These are phyloP conservation scores for Halteria grandinella DNA, from an alignment of 73 alveolate species.

Conservation along the genomic window DNA sequence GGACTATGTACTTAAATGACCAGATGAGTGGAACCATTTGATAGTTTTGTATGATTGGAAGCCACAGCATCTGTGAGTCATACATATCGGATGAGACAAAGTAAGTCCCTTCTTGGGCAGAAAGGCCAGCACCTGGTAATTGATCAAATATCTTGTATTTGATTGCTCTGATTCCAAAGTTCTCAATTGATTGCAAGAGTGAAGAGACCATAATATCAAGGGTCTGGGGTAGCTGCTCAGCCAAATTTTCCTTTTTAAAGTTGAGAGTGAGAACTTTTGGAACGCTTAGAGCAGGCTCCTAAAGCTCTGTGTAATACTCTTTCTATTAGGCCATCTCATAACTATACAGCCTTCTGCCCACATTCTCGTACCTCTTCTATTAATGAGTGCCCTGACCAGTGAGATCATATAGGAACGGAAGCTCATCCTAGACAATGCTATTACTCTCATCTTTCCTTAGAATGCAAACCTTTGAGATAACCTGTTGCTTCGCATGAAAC, in stretches of 20 bases:
- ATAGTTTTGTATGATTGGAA: conserved; percentile 12
- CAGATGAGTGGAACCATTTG: not conserved
- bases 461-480: not conserved
- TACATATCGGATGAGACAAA: not conserved
- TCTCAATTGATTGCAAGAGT: not conserved
- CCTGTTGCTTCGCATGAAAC: conserved; percentile 13
- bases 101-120: not conserved
- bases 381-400: not conserved
- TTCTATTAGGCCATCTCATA: conserved; percentile 4
- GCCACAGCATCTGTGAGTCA: conserved; percentile 21
- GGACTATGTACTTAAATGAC: conserved; percentile 8
- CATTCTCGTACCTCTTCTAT: not conserved
- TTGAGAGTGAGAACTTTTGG: not conserved
- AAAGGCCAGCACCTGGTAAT: not conserved
- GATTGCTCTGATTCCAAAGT: conserved; percentile 22
- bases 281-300: not conserved
- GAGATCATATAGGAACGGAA: conserved; percentile 17
- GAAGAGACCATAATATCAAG: conserved; percentile 6
- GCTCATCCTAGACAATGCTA: not conserved
- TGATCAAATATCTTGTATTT: conserved; percentile 5
- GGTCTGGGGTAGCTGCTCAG: not conserved
- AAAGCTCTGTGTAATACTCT: not conserved
- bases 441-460: not conserved
- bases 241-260: not conserved
- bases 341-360: conserved; percentile 27